phyloP scores from a whole-genome alignment of 495 filamentous ascomycete genomes.

The Penicillium goetzii region DNA sequence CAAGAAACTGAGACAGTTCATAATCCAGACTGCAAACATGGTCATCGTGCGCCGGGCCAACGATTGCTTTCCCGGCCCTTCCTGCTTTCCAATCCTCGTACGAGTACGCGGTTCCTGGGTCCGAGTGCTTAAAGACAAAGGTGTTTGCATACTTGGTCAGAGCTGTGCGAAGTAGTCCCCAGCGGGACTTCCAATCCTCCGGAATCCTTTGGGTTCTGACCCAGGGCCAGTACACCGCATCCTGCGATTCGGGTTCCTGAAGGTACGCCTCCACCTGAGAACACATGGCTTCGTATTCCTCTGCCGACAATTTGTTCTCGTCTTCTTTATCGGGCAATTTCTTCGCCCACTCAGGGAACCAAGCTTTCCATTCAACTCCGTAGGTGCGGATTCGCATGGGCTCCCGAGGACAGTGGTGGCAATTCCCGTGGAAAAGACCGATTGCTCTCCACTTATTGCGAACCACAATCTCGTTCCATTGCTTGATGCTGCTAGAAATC shows the following conservation, averaged over 20 bases:
- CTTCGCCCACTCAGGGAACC: slow-evolving; percentile 18
- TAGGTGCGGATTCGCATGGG: slow-evolving; percentile 21
- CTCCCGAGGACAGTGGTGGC: slow-evolving; percentile 4
- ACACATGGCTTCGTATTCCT: slow-evolving; percentile 14
- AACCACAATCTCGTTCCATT: slow-evolving; percentile 22
- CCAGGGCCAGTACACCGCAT: slow-evolving; percentile 8
- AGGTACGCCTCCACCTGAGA: slow-evolving; percentile 14
- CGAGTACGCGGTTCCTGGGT: slow-evolving; percentile 18
- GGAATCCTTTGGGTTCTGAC: slow-evolving; percentile 12
- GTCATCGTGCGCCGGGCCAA: slow-evolving; percentile 14
- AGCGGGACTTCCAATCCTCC: slow-evolving; percentile 14
- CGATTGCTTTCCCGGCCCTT: slow-evolving; percentile 18
- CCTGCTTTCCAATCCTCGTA: slow-evolving; percentile 24
- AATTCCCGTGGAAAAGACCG: background rate
- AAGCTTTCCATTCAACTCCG: slow-evolving; percentile 17
- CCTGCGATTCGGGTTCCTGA: slow-evolving; percentile 12
- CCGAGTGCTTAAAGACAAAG: slow-evolving; percentile 16
- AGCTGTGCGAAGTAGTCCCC: slow-evolving; percentile 7
- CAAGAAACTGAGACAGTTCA: slow-evolving; percentile 6
- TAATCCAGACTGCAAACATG: background rate
- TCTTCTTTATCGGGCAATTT: slow-evolving; percentile 11
- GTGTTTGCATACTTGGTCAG: slow-evolving; percentile 8
- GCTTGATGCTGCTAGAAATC: slow-evolving; percentile 16
- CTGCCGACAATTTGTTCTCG: slow-evolving; percentile 8
- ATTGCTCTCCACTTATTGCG: slow-evolving; percentile 9